These are phyloP conservation scores for Osmanthus fragrans DNA, from an alignment of 257 asterid genomes.

Conservation along the genomic window DNA sequence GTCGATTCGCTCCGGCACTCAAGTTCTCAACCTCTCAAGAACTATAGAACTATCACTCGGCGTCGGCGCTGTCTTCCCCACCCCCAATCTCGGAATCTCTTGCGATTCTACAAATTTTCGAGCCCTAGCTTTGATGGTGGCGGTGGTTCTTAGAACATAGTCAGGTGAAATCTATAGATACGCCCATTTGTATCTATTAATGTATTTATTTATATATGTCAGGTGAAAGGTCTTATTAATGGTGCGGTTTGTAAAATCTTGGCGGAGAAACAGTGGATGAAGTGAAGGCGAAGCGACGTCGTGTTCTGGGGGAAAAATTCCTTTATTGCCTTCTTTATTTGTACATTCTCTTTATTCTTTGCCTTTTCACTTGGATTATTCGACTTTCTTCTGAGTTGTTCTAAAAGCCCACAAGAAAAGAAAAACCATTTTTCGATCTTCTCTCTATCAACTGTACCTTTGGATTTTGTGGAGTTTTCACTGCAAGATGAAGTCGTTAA, in stretches of 20 bases:
- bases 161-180: conserved; percentile 15
- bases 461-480: conserved; percentile 2
- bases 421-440: conserved; percentile 17
- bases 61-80: no score
- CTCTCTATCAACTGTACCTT: not conserved
- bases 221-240: not conserved
- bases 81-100: no score
- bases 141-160: no score
- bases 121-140: no score
- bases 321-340: conserved; percentile 47
- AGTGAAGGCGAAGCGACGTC: conserved; percentile 31
- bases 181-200: not conserved
- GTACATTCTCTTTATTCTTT: conserved; percentile 46
- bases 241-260: not conserved
- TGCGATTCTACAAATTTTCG: no score
- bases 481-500: conserved; percentile 42
- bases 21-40: no score
- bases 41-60: no score
- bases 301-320: conserved; percentile 23
- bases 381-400: conserved; percentile 30
- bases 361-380: conserved; percentile 31
- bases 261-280: conserved; percentile 6
- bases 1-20: no score
- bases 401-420: conserved; percentile 21
- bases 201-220: no score